Base-by-base conservation (phyloP, 805 yeast species). In the Cyberlindnera euphorbiae region DNA sequence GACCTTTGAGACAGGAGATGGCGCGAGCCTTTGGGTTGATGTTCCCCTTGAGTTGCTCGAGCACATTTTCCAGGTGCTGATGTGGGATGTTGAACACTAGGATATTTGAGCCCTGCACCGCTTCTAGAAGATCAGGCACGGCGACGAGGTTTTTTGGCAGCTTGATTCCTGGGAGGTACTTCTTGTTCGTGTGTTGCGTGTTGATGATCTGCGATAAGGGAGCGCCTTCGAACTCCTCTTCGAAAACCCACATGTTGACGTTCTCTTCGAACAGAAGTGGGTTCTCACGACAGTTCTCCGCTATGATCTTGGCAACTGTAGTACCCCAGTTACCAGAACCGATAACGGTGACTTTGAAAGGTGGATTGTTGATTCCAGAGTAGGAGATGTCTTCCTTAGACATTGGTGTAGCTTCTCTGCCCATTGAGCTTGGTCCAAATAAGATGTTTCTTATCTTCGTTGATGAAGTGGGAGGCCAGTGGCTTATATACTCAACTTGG, bases 321-420 rank as follows among this genome's bases (percentile, higher is more conserved):
- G 96, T 86, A 41, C 97, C 97, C 82, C 97, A 90, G 65, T 90
- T 90, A 52, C 97, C 97, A n/a, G 96, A 87, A 25, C 97, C 97
- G 45, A 89, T 77, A 35, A 86, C 81, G 26, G 85, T 66, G 13
- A 80, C 71, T 49, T 64, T 70, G 63, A 68, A 77, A n/a, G 68
- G 71, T 1, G 50, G 45, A 31, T 34, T 46, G 34, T 46, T 42
- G 33, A 46, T 44, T 1, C 45, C 44, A 3, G 38, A n/a, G 34
- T 46, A 45, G 16, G 49, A 45, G n/a, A 45, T 26, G 7, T 19
- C 9, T 10, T 30, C 34, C 17, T 26, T 25, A 11, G 43, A 29
- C 35, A 39, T 39, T 12, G 31, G 16, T 9, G 28, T 1, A 10
- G 43, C 19, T 14, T 19, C 22, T 19, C 22, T 7, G 7, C 9